A percentile compares a stretch with the other conserved stretches of the same genome.
Evolutionary conservation across 768 basidiomycete genomes (phyloP).

Genomic region (Rhodocollybia butyracea): DNA sequence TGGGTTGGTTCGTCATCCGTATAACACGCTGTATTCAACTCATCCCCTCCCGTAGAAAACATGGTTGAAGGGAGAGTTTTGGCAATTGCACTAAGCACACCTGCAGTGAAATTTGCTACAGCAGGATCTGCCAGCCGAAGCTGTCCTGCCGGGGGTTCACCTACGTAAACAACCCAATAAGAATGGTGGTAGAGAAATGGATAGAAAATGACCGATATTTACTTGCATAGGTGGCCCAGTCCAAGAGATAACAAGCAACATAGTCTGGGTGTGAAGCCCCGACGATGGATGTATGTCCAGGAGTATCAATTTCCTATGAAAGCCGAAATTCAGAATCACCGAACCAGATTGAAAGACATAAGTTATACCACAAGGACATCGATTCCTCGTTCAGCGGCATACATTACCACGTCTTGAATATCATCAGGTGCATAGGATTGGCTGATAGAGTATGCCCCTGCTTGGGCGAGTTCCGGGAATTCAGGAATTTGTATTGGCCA

Average conservation of each 20-base stretch:
- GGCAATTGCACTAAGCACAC: constrained; percentile 52
- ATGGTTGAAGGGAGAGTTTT: constrained; percentile 51
- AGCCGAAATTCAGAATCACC: too few relatives aligned
- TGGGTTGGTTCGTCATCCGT: constrained; percentile 57
- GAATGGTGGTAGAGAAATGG: too few relatives aligned
- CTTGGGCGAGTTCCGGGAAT: constrained; percentile 54
- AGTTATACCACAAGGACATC: constrained; percentile 53
- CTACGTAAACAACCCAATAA: too few relatives aligned
- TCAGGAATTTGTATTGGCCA: constrained; percentile 69
- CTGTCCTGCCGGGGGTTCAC: constrained; percentile 81
- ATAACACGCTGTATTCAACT: constrained; percentile 70
- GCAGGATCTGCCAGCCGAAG: constrained; percentile 64
- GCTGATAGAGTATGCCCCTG: constrained; percentile 63
- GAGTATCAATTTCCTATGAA: constrained; percentile 72
- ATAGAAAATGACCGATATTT: background rate
- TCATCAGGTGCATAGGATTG: constrained; percentile 54
- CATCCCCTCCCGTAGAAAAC: constrained; percentile 82
- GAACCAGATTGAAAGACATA: too few relatives aligned
- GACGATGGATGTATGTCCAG: constrained; percentile 76
- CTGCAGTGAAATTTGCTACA: constrained; percentile 56
- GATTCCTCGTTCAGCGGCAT: constrained; percentile 75
- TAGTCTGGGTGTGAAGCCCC: constrained; percentile 65
- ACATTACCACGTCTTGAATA: constrained; percentile 56
- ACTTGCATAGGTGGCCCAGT: constrained; percentile 41
- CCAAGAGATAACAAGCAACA: constrained; percentile 58